phyloP scores from a whole-genome alignment of 1,139 yeast genomes.

The Candida albicans region DNA sequence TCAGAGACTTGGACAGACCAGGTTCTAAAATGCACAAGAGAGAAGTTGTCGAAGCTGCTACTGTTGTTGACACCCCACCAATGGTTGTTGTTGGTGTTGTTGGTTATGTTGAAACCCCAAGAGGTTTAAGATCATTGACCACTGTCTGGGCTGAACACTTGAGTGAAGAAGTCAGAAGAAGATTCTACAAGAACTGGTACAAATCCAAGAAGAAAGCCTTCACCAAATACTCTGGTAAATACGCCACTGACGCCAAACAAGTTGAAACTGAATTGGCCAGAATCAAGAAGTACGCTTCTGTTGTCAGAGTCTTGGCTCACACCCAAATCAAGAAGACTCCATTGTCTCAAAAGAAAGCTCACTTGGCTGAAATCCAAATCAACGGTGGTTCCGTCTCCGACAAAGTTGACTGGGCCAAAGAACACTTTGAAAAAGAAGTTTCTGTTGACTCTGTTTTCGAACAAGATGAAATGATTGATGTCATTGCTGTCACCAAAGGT shows the following conservation, averaged over 20 bases:
- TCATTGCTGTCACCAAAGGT: slow-evolving; percentile 99
- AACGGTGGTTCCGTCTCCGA: slow-evolving; percentile 99
- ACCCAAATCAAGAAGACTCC: slow-evolving; percentile 99
- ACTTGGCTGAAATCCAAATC: slow-evolving; percentile 98
- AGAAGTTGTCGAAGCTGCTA: slow-evolving; percentile 99
- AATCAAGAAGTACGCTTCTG: slow-evolving; percentile 97
- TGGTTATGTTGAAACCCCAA: slow-evolving; percentile 99
- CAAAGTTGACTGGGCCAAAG: slow-evolving; percentile 98
- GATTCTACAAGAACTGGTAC: slow-evolving; percentile 99
- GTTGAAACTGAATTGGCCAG: slow-evolving; percentile 97
- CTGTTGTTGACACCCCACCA: slow-evolving; percentile 99
- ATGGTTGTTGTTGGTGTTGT: slow-evolving; percentile 99
- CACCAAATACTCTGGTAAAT: slow-evolving; percentile 99
- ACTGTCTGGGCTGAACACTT: slow-evolving; percentile 99
- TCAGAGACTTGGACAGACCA: slow-evolving; percentile 99
- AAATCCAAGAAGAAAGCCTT: slow-evolving; percentile 99
- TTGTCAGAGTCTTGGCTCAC: slow-evolving; percentile 98
- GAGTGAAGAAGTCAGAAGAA: slow-evolving; percentile 98
- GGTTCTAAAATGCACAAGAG: slow-evolving; percentile 99
- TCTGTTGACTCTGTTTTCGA: slow-evolving; percentile 94
- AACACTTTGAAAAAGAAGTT: slow-evolving; percentile 99
- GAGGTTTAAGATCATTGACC: slow-evolving; percentile 99
- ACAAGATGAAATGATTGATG: slow-evolving; percentile 98
- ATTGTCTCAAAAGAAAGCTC: slow-evolving; percentile 99
- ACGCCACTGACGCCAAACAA: slow-evolving; percentile 87